Conservation (phyloP, 2,329 filamentous ascomycete genomes). For the Talaromyces sp. region DNA sequence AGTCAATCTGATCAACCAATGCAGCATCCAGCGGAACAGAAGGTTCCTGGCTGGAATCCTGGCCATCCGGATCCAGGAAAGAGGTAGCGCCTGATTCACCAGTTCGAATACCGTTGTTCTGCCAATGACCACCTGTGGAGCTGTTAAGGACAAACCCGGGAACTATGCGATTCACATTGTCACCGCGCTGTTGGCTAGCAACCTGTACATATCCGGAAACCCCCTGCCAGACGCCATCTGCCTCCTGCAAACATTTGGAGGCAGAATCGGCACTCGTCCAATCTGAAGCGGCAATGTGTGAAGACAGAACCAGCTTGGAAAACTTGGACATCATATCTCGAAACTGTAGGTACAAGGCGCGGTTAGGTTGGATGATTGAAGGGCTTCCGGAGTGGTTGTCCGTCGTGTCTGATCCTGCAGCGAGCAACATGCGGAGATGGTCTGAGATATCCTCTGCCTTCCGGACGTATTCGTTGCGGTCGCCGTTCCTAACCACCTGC, state of each 20-base stretch:
- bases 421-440: slow-evolving; percentile 86
- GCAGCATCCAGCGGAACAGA: slow-evolving; percentile 69
- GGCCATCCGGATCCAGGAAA: slow-evolving; percentile 81
- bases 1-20: slow-evolving; percentile 77
- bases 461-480: slow-evolving; percentile 85
- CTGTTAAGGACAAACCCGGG: slow-evolving; percentile 91
- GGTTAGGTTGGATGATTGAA: slow-evolving; percentile 98
- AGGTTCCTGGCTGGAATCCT: slow-evolving; percentile 69
- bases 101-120: slow-evolving; percentile 58
- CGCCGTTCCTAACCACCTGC: slow-evolving; percentile 77
- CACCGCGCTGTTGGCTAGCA: slow-evolving; percentile 85
- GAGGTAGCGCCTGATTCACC: slow-evolving; percentile 63
- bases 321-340: slow-evolving; percentile 99
- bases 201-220: slow-evolving; percentile 97
- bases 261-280: slow-evolving; percentile 92
- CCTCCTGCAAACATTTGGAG: slow-evolving; percentile 92
- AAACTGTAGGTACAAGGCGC: slow-evolving; percentile 94
- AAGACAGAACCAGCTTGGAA: slow-evolving; percentile 97
- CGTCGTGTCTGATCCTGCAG: slow-evolving; percentile 91
- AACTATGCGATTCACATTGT: slow-evolving; percentile 86
- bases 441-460: slow-evolving; percentile 98
- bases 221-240: slow-evolving; percentile 89
- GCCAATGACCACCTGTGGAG: slow-evolving; percentile 81
- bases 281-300: slow-evolving; percentile 93
- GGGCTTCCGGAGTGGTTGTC: slow-evolving; percentile 98